Evolutionary conservation across 257 asterid species (phyloP), one percentile per base, ranked within the genome.

Genomic region (Solanum pennellii): DNA sequence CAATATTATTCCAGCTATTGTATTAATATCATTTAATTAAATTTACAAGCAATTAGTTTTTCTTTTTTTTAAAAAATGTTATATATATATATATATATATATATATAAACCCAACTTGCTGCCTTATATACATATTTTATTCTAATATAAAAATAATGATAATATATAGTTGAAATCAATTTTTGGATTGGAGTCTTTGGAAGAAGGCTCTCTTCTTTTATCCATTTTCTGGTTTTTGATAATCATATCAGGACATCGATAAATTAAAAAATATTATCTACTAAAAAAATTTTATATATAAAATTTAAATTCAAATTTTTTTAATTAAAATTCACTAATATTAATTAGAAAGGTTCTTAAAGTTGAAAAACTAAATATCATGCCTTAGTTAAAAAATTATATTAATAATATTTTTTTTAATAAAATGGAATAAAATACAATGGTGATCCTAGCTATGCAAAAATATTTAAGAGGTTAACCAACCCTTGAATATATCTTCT

Each of bases 291-390:
- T 3, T 72, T 0, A 18, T 33, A 9, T 8, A 0, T 5, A 3
- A 73, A 3, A 0, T 5, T 73, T 0, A 21, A 20, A 35, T 0
- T 23, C 10, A 21, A 1, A 37, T 3, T 1, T 3, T 1, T 37
- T 42, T 73, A 37, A 35, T 35, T 73, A 37, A 37, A 3, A 12
- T 41, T 37, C 1, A 5, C 11, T 11, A 74, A 35, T 20, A 35
- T 73, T 20, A 10, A 37, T 73, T 20, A 20, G 9, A 25, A 44
- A 8, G 62, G 21, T 77, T 77, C 20, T 42, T 29, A 8, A 42
- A 77, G 13, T 73, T 73, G 13, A 9, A 76, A 21, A 41, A 13
- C 33, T 42, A 42, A n/a, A 7, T 25, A 44, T 4, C 83, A 44
- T 25, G 0, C n/a, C 7, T 44, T 44, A 25, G 65, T 79, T 79